Conservation (phyloP, 257 asterid genomes). For the Mitragyna speciosa region DNA sequence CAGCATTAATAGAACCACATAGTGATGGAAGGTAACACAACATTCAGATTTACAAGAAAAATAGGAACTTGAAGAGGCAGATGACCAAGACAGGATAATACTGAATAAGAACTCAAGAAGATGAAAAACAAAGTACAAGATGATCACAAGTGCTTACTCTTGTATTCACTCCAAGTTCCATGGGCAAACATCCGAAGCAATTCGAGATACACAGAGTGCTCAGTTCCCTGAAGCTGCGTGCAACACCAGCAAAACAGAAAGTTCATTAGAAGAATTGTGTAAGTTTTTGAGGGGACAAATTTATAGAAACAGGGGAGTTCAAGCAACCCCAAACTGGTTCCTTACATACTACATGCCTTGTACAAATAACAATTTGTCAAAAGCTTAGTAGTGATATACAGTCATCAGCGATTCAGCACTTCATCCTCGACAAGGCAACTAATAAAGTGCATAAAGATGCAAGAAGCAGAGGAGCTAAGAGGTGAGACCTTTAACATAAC, state of each 20-base stretch:
- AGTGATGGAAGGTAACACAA: background rate
- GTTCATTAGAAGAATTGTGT: background rate
- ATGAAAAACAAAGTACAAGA: too few relatives aligned
- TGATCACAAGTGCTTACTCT: constrained; percentile 48
- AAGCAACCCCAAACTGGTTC: background rate
- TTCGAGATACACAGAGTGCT: constrained; percentile 53
- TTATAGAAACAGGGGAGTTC: background rate
- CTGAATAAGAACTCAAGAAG: background rate
- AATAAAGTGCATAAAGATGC: too few relatives aligned
- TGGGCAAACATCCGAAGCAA: constrained; percentile 82
- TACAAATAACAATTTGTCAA: background rate
- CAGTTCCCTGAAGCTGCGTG: constrained; percentile 84
- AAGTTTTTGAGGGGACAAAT: background rate
- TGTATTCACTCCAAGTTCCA: constrained; percentile 95
- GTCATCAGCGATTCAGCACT: background rate
- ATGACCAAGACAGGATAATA: background rate
- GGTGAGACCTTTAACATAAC: background rate
- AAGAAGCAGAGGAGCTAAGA: background rate
- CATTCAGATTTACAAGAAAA: background rate
- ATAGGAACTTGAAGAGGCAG: background rate
- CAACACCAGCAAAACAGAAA: background rate
- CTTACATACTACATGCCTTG: background rate
- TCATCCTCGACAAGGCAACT: background rate
- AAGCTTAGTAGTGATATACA: background rate
- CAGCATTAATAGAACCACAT: background rate